These are phyloP conservation scores for Salix brachista DNA, from an alignment of 345 rosid genomes.

Conservation along the genomic window DNA sequence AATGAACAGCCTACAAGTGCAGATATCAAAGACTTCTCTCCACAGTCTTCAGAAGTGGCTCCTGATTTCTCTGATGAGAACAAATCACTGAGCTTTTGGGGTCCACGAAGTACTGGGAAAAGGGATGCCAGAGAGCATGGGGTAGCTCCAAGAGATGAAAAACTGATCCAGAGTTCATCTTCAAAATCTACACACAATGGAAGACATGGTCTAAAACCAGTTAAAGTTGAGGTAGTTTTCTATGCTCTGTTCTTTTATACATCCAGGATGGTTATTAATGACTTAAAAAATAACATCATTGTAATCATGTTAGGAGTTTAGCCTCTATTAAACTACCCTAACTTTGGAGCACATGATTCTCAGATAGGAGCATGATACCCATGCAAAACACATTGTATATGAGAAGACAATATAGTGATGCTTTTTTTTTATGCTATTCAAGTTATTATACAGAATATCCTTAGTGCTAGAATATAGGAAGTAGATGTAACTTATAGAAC, in stretches of 20 bases:
- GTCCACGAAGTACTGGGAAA: conserved; percentile 3
- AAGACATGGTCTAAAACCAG: conserved; percentile 5
- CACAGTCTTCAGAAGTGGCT: conserved; percentile 12
- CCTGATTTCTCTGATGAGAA: conserved; percentile 20
- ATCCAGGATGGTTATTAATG: background rate
- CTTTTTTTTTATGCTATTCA: background rate
- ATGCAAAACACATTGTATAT: background rate
- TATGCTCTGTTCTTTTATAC: background rate
- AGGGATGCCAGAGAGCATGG: conserved; percentile 15
- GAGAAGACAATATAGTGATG: background rate
- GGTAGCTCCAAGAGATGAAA: conserved; percentile 11
- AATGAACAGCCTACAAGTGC: conserved; percentile 26
- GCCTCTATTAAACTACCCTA: background rate
- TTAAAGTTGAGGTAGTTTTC: conserved; percentile 20
- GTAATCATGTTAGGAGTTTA: background rate
- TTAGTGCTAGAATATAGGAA: background rate
- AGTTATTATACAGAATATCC: background rate
- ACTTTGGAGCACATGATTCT: background rate
- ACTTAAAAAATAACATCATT: background rate
- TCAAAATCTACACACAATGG: conserved; percentile 18
- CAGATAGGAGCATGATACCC: background rate
- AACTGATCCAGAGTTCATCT: conserved; percentile 11
- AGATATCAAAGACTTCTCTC: background rate
- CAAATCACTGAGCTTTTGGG: background rate
- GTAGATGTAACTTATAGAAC: background rate